These are phyloP conservation scores for Podila verticillata DNA, from an alignment of 192 early-diverging fungal species.

Conservation along the genomic window DNA sequence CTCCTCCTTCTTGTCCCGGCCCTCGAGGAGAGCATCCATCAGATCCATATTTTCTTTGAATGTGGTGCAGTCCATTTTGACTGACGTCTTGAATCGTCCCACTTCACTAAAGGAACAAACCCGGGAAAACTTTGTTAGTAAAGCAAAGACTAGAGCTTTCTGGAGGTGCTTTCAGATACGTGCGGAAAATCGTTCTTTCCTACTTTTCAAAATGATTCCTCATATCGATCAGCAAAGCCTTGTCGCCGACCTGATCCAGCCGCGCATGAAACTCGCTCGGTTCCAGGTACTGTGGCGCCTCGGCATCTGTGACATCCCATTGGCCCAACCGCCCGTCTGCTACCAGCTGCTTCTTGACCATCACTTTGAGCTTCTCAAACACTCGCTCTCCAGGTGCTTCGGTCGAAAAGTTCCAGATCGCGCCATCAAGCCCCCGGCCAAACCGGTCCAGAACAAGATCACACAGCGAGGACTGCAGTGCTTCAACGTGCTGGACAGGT, in stretches of 20 bases:
- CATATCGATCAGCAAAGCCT: conserved; percentile 75
- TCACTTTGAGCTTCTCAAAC: conserved; percentile 73
- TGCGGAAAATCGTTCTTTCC: neutral
- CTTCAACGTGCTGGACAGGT: conserved; percentile 56
- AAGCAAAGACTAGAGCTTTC: neutral
- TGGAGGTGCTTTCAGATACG: neutral
- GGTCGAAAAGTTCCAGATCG: conserved; percentile 66
- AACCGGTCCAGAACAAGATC: conserved; percentile 36
- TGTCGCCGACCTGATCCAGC: conserved; percentile 56
- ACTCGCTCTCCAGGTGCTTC: conserved; percentile 58
- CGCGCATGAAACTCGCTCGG: conserved; percentile 71
- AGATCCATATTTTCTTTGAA: conserved; percentile 48
- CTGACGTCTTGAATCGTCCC: conserved; percentile 33
- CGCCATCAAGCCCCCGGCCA: conserved; percentile 30
- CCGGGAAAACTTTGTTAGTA: neutral
- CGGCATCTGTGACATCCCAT: conserved; percentile 23
- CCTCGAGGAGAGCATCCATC: conserved; percentile 28
- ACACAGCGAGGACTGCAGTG: conserved; percentile 21
- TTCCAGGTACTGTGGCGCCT: conserved; percentile 69
- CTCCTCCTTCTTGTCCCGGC: conserved; percentile 27
- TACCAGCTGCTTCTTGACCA: conserved; percentile 63
- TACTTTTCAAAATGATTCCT: conserved; percentile 82
- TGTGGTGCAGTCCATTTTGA: conserved; percentile 48
- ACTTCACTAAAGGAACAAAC: conserved; percentile 19
- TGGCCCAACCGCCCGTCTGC: conserved; percentile 13